Percentiles rank a stretch among this genome's conserved stretches.
Conservation (phyloP, 768 basidiomycete genomes). For the Rhodotorula kratochvilovae region DNA sequence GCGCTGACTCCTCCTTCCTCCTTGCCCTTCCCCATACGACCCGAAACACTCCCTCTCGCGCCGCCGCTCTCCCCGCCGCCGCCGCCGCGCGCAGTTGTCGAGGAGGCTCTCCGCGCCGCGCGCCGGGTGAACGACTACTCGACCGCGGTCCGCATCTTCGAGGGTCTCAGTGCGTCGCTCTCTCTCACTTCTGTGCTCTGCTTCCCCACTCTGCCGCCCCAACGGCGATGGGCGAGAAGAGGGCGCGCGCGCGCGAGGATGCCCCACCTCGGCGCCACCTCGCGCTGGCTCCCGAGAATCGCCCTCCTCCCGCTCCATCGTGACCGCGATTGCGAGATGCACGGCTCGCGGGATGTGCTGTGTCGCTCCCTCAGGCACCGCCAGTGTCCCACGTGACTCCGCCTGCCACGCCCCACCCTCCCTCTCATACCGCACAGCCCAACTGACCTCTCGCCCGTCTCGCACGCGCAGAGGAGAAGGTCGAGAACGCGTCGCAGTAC, state of each 20-base stretch:
- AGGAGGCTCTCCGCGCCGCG: constrained; percentile 79
- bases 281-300: too few species aligned
- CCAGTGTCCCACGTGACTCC: too few species aligned
- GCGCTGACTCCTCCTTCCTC: background rate
- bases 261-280: too few species aligned
- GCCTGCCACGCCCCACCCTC: too few species aligned
- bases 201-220: background rate
- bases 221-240: too few species aligned
- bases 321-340: too few species aligned
- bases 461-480: constrained; percentile 64
- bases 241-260: too few species aligned
- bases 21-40: too few species aligned
- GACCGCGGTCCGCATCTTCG: constrained; percentile 91
- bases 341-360: too few species aligned
- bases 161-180: constrained; percentile 61
- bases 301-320: too few species aligned
- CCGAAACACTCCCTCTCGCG: background rate
- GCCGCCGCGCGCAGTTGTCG: constrained; percentile 61
- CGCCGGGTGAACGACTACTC: constrained; percentile 94
- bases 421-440: too few species aligned
- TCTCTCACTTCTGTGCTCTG: background rate
- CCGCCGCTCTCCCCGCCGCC: background rate
- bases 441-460: background rate
- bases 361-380: too few species aligned
- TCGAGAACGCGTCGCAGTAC: constrained; percentile 95